phyloP scores from a whole-genome alignment of 2,329 filamentous ascomycete genomes.

The Diaporthe longicolla region DNA sequence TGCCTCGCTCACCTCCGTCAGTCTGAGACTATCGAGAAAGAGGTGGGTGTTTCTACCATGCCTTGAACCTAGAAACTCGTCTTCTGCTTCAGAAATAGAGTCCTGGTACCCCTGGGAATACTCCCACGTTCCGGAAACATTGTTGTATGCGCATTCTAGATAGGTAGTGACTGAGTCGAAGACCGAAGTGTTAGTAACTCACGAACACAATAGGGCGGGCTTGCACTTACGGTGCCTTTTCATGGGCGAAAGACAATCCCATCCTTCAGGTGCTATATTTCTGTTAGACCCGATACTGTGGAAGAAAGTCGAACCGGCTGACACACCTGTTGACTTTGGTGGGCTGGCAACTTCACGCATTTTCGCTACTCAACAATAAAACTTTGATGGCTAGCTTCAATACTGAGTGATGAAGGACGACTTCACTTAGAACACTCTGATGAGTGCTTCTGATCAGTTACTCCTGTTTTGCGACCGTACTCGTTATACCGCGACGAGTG shows the following conservation, averaged over 20 bases:
- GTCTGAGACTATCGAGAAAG: neutral
- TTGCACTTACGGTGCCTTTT: neutral
- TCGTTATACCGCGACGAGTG: neutral
- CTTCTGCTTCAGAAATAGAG: too few relatives aligned
- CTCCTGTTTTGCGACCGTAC: neutral
- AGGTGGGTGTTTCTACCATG: neutral
- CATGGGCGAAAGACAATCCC: constrained; percentile 1
- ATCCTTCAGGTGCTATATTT: neutral
- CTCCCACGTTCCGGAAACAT: neutral
- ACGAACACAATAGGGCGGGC: accelerated
- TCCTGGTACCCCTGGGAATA: neutral
- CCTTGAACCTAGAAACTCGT: neutral
- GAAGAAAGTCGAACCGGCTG: accelerated
- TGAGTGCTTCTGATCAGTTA: too few relatives aligned
- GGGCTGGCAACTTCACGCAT: neutral
- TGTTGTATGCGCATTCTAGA: neutral
- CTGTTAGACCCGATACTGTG: neutral
- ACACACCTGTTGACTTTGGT: neutral
- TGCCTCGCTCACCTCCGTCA: neutral
- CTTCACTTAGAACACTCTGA: too few relatives aligned
- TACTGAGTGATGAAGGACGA: too few relatives aligned
- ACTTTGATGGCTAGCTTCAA: too few relatives aligned
- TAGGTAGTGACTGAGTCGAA: neutral
- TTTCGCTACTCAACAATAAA: neutral
- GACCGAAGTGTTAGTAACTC: neutral